A percentile compares a stretch with the other conserved stretches of the same genome.
These are phyloP conservation scores for Ascocoryne sarcoides DNA, from an alignment of 2,329 filamentous ascomycete genomes.

Conservation along the genomic window DNA sequence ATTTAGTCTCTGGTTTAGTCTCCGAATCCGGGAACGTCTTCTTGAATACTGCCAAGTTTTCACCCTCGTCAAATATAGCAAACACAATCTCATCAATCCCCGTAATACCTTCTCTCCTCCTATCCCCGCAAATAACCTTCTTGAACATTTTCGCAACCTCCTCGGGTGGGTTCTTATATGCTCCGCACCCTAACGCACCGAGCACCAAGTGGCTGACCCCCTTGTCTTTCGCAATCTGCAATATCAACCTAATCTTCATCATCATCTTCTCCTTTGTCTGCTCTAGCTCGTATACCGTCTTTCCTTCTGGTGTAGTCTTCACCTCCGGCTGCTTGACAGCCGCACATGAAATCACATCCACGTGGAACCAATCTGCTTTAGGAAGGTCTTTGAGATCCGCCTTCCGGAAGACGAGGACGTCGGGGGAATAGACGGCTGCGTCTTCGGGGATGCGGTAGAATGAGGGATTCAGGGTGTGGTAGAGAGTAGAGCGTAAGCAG, in stretches of 20 bases:
- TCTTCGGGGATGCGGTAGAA: slow-evolving; percentile 28
- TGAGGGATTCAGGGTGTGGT: slow-evolving; percentile 34
- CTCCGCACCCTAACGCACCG: slow-evolving; percentile 62
- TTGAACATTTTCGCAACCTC: slow-evolving; percentile 56
- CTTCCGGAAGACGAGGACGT: slow-evolving; percentile 42
- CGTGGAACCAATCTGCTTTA: slow-evolving; percentile 11
- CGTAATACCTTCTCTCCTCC: slow-evolving; percentile 48
- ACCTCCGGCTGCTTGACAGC: slow-evolving; percentile 16
- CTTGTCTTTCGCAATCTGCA: slow-evolving; percentile 36
- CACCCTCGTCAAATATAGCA: slow-evolving; percentile 47
- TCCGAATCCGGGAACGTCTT: slow-evolving; percentile 22
- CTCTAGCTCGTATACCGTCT: slow-evolving; percentile 21
- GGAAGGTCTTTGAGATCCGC: slow-evolving; percentile 43
- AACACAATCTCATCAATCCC: slow-evolving; percentile 51
- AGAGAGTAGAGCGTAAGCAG: slow-evolving; percentile 53
- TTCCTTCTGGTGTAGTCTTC: slow-evolving; percentile 1
- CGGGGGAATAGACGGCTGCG: slow-evolving; percentile 42
- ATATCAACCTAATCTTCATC: slow-evolving; percentile 29
- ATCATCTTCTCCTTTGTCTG: slow-evolving; percentile 20
- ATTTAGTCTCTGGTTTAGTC: neutral
- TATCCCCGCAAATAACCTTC: slow-evolving; percentile 47
- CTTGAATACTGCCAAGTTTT: slow-evolving; percentile 43
- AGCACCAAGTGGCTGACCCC: slow-evolving; percentile 51
- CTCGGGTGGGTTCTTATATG: slow-evolving; percentile 51
- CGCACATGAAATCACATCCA: slow-evolving; percentile 22